A percentile compares a stretch with the other conserved stretches of the same genome.
phyloP scores from a whole-genome alignment of 768 basidiomycete species.

The Tricholoma terreum region DNA sequence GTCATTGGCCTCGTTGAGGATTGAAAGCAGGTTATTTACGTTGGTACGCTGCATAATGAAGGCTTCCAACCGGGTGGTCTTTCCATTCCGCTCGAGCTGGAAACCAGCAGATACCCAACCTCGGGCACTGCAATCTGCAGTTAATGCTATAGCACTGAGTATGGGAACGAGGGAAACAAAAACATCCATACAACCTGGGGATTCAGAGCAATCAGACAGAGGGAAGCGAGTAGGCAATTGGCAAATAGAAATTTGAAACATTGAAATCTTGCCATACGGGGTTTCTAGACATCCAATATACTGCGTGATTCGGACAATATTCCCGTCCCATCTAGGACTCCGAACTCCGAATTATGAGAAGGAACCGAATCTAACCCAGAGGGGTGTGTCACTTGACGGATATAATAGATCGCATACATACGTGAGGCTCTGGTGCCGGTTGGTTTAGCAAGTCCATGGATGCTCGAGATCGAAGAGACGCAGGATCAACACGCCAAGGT shows the following conservation, averaged over 20 bases:
- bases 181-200: background rate
- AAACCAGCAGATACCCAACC: too few relatives aligned
- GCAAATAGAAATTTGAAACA: constrained; percentile 9
- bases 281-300: constrained; percentile 6
- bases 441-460: background rate
- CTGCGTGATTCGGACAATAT: constrained; percentile 28
- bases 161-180: background rate
- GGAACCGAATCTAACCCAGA: constrained; percentile 2
- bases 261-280: constrained; percentile 21
- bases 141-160: too few relatives aligned
- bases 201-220: background rate
- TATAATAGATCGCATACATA: background rate
- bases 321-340: constrained; percentile 4
- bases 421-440: background rate
- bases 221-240: constrained; percentile 1
- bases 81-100: too few relatives aligned
- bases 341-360: constrained; percentile 5
- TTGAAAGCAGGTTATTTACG: background rate
- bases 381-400: constrained; percentile 3
- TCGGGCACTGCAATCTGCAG: too few relatives aligned
- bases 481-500: background rate
- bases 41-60: too few relatives aligned
- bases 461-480: constrained; percentile 1
- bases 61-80: too few relatives aligned
- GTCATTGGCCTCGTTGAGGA: background rate